phyloP scores from a whole-genome alignment of 1,284 basidiomycete genomes.

The Cryptococcus floricola region DNA sequence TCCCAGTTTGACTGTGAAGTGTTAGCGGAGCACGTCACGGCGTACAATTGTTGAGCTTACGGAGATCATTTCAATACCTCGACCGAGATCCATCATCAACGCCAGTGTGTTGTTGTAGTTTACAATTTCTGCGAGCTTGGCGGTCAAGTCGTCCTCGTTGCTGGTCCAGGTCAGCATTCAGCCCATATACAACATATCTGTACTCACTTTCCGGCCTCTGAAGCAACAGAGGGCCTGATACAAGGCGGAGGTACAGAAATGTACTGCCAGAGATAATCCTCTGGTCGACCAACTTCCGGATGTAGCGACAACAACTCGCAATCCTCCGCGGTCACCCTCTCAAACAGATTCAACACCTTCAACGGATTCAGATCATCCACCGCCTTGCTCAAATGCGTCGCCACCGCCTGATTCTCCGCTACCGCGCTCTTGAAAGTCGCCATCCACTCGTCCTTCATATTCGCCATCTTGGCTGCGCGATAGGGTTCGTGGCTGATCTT shows the following conservation, averaged over 20 bases:
- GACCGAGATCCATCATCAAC: slow-evolving; percentile 80
- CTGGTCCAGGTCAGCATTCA: slow-evolving; percentile 50
- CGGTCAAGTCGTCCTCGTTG: slow-evolving; percentile 97
- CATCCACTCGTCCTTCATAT: slow-evolving; percentile 85
- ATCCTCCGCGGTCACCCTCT: slow-evolving; percentile 91
- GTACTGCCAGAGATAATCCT: slow-evolving; percentile 99
- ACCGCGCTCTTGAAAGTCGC: slow-evolving; percentile 77
- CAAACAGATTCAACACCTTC: slow-evolving; percentile 90
- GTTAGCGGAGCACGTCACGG: not conserved
- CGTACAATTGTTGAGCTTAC: slow-evolving; percentile 50
- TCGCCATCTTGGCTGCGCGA: slow-evolving; percentile 87
- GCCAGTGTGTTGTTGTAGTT: slow-evolving; percentile 92
- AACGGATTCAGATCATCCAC: slow-evolving; percentile 93
- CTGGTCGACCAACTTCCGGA: slow-evolving; percentile 85
- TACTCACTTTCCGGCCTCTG: slow-evolving; percentile 73
- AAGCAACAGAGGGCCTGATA: slow-evolving; percentile 93
- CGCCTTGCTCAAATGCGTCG: slow-evolving; percentile 80
- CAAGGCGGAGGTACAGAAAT: slow-evolving; percentile 97
- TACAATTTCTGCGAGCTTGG: slow-evolving; percentile 96
- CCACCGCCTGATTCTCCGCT: slow-evolving; percentile 81
- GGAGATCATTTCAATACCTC: slow-evolving; percentile 85
- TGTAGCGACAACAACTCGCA: slow-evolving; percentile 90
- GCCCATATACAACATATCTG: not conserved
- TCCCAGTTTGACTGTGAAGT: slow-evolving; percentile 82
- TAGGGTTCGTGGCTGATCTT: slow-evolving; percentile 99